These are phyloP conservation scores for Colletotrichum sp. DNA, from an alignment of 2,329 filamentous ascomycete species.

Conservation along the genomic window DNA sequence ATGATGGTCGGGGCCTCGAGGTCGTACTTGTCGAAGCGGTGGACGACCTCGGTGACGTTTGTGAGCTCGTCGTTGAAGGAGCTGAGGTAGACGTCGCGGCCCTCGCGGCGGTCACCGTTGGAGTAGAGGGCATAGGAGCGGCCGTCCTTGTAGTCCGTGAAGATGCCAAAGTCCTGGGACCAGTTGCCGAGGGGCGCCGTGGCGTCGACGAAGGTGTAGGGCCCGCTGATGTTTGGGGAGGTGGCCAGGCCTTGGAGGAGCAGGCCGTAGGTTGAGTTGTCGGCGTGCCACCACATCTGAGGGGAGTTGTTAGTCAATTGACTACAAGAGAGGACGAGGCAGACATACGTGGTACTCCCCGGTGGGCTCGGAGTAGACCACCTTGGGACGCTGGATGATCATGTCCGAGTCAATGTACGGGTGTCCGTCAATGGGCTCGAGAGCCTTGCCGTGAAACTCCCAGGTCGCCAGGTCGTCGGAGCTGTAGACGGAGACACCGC, in stretches of 20 bases:
- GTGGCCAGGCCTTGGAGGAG: constrained; percentile 62
- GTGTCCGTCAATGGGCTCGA: constrained; percentile 61
- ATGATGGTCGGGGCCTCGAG: constrained; percentile 65
- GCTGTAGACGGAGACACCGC: constrained; percentile 65
- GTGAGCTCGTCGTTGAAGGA: constrained; percentile 58
- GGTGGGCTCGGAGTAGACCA: constrained; percentile 60
- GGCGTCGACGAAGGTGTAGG: constrained; percentile 59
- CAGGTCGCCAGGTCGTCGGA: constrained; percentile 66
- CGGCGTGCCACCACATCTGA: constrained; percentile 67
- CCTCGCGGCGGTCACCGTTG: constrained; percentile 60
- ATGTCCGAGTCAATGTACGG: constrained; percentile 58
- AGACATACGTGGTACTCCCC: constrained; percentile 59
- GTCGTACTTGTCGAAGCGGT: constrained; percentile 64
- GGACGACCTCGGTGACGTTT: constrained; percentile 54
- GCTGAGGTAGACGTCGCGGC: constrained; percentile 62
- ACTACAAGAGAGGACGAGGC: neutral
- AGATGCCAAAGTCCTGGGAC: constrained; percentile 67
- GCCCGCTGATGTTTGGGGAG: constrained; percentile 56
- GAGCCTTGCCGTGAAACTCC: constrained; percentile 60
- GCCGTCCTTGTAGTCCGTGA: constrained; percentile 64
- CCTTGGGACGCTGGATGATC: constrained; percentile 68
- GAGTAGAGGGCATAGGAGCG: constrained; percentile 63
- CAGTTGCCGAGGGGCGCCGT: constrained; percentile 63
- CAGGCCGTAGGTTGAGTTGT: constrained; percentile 60
- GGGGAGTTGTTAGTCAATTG: neutral